Conservation (phyloP, 768 basidiomycete species). For the Coprinopsis sp. region DNA sequence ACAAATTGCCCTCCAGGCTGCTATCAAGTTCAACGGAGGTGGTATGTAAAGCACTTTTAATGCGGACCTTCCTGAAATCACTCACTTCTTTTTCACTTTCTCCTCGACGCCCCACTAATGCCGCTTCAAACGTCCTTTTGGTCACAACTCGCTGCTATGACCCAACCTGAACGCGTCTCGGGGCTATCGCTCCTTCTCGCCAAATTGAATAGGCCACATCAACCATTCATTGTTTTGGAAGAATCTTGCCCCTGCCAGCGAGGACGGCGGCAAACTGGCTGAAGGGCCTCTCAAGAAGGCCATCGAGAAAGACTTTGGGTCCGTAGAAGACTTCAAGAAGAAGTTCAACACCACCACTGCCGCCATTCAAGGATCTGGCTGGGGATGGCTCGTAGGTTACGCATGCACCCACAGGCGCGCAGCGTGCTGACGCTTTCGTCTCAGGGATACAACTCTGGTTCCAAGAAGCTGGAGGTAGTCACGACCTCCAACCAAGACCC, state of each 20-base stretch:
- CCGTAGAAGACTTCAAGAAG: slow-evolving; percentile 81
- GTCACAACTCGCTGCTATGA: background rate
- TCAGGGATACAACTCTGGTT: slow-evolving; percentile 64
- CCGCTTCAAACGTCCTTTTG: background rate
- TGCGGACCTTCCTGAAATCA: background rate
- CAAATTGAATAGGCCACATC: slow-evolving; percentile 65
- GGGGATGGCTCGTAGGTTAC: slow-evolving; percentile 88
- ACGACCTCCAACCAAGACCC: slow-evolving; percentile 98
- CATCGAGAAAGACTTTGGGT: slow-evolving; percentile 79
- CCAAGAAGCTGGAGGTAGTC: slow-evolving; percentile 79
- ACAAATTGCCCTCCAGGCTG: slow-evolving; percentile 80
- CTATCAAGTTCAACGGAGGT: slow-evolving; percentile 98
- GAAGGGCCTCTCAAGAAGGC: slow-evolving; percentile 72
- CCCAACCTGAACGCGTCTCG: background rate
- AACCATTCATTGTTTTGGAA: slow-evolving; percentile 98
- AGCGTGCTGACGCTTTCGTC: background rate
- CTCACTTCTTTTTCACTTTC: background rate
- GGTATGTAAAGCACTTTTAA: slow-evolving; percentile 36
- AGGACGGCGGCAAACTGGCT: slow-evolving; percentile 59
- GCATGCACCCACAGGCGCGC: background rate
- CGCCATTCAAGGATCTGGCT: slow-evolving; percentile 93
- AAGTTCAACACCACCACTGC: slow-evolving; percentile 84
- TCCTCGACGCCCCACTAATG: background rate
- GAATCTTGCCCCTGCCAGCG: slow-evolving; percentile 76
- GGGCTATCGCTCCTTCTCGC: background rate